A percentile compares a stretch with the other conserved stretches of the same genome.
Conservation (phyloP, 257 asterid genomes). For the Scutellaria minor region DNA sequence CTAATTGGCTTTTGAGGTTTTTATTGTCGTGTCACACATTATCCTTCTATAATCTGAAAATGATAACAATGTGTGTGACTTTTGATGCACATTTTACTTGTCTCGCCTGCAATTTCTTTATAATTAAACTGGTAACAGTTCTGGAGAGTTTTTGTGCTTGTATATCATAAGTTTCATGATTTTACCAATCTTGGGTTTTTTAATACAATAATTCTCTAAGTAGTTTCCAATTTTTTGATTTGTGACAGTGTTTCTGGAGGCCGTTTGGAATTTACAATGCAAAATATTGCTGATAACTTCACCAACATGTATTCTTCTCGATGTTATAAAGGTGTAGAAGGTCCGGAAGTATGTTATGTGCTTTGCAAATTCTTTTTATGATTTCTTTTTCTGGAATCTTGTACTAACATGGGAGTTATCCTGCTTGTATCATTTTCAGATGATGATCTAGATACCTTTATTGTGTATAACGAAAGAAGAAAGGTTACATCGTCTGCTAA, state of each 20-base stretch:
- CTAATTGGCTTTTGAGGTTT: slow-evolving; percentile 9
- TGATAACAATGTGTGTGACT: background rate
- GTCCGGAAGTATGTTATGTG: slow-evolving; percentile 40
- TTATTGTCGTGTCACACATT: background rate
- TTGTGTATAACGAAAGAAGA: slow-evolving; percentile 83
- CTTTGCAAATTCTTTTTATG: slow-evolving; percentile 20
- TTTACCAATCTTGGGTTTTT: slow-evolving; percentile 18
- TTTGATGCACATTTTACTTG: slow-evolving; percentile 27
- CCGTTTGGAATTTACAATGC: slow-evolving; percentile 98
- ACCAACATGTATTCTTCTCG: slow-evolving; percentile 67
- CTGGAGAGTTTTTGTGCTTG: background rate
- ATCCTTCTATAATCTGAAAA: slow-evolving; percentile 5
- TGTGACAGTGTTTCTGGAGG: slow-evolving; percentile 85
- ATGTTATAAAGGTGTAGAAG: slow-evolving; percentile 69
- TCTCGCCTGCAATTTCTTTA: background rate
- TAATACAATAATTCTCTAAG: slow-evolving; percentile 17
- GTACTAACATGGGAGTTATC: slow-evolving; percentile 28
- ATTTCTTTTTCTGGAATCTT: slow-evolving; percentile 21
- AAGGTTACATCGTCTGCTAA: slow-evolving; percentile 98
- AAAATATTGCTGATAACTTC: slow-evolving; percentile 91
- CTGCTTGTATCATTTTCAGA: slow-evolving; percentile 53
- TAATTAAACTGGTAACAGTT: slow-evolving; percentile 19
- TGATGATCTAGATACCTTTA: slow-evolving; percentile 85
- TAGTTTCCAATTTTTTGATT: slow-evolving; percentile 28
- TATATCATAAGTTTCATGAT: background rate